Evolutionary conservation across 306 rosid genomes (phyloP), one percentile per base, ranked within the genome.

Genomic region (Trifolium fragiferum): DNA sequence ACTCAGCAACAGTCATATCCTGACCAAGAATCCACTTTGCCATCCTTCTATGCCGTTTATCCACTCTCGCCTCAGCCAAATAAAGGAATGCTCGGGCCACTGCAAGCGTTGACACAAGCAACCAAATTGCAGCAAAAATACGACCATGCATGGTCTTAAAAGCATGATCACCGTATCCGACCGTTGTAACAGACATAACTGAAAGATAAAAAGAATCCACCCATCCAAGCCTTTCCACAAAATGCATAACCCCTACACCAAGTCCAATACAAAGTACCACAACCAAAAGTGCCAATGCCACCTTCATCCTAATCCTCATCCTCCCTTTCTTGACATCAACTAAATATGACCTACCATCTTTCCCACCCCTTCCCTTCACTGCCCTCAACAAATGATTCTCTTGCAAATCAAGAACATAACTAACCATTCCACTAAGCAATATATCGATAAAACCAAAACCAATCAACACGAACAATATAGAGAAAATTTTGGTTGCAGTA

Each of bases 271-370:
- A 94, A 57, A 92, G 85, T 23, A 94, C 89, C 67, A 94, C 97
- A 71, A 94, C 98, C 61, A 90, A 95, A 66, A 92, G 80, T 10
- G 99, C 99, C 88, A 94, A 71, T 2, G 81, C 98, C 76, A 95
- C 99, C 86, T 95, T 92, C 99, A 95, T 80, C 80, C 98, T 86
- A 78, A 95, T 95, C 83, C 99, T 89, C 99, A 95, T 95, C 78
- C 99, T 90, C 76, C 99, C 99, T 78, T 95, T 94, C 88, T 94
- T 95, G 57, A 86, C 87, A 85, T 95, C 99, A 70, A 95, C 67
- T 66, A 95, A 82, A 66, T 89, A 92, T 0, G 97, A 92, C 15
- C 63, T 82, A 2, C 66, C 84, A 67, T 87, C 92, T 44, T 66
- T 86, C 81, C 67, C 86, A n/a, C 85, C 87, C 71, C 71, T 85